Base-by-base conservation (phyloP, 1,139 yeast species). In the Debaryomyces fabryi region DNA sequence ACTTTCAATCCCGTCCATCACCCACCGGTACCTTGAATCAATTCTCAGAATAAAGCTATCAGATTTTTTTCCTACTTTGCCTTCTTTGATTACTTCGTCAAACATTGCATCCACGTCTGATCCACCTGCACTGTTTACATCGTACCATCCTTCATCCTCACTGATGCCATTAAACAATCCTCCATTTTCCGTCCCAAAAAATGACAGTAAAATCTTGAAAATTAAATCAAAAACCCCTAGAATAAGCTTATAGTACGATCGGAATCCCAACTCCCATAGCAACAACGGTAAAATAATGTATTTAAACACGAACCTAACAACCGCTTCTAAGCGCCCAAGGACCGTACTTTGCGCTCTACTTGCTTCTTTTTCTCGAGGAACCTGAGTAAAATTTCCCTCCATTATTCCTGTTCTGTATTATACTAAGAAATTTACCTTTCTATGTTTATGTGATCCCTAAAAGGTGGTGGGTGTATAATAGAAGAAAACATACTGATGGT, bases 221-320 rank as follows among this genome's bases (percentile, higher is more conserved):
- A 42, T 4, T 24, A 10, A 16, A 12, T 30, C 32, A n/a, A 25
- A 15, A 20, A 36, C 10, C 10, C 46, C 27, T 6, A 33, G 33
- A 29, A 40, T 4, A 25, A 21, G 6, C 37, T 21, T 18, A 18
- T 40, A 40, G 13, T 21, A 30, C 39, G 44, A 47, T 5, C 39
- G 23, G n/a, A 45, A n/a, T 6, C 49, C 49, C 7, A 47, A 21
- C n/a, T 47, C 42, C 23, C 38, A 39, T n/a, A 47, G 9, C 24
- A 47, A 44, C 39, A 36, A 36, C 8, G 49, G 47, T 12, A 43
- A n/a, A 20, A 47, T 33, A 12, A 36, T 12, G 18, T 34, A 44
- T 21, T 27, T 44, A 18, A 47, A 47, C 8, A 43, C 21, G n/a
- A 33, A 32, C 18, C 33, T 36, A 6, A 39, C 8, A 7, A 39